Percentiles rank a stretch among this genome's conserved stretches.
Conservation (phyloP, 192 early-diverging fungal genomes). For the Coemansia sp. region DNA sequence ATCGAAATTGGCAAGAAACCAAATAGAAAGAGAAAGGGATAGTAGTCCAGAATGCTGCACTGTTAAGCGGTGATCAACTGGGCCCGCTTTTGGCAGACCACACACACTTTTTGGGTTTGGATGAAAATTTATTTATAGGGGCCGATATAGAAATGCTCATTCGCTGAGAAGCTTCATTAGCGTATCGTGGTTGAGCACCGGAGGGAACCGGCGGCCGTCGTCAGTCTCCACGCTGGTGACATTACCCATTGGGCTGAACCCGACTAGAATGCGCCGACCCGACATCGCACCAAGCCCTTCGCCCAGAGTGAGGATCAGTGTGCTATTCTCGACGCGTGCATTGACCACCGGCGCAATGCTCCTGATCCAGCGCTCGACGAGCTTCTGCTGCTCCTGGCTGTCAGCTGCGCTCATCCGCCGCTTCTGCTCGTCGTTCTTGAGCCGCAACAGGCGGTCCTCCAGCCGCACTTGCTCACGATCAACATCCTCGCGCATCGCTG, state of each 20-base stretch:
- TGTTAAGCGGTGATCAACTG: background rate
- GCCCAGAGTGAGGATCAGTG: conserved; percentile 49
- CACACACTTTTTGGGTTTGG: background rate
- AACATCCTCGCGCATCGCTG: conserved; percentile 44
- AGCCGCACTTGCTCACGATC: conserved; percentile 44
- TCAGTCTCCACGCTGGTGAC: conserved; percentile 44
- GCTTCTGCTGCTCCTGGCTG: conserved; percentile 56
- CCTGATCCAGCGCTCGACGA: conserved; percentile 48
- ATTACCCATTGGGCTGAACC: conserved; percentile 45
- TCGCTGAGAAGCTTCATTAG: conserved; percentile 52
- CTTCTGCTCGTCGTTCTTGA: conserved; percentile 53
- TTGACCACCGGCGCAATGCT: conserved; percentile 49
- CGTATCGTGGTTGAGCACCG: conserved; percentile 37
- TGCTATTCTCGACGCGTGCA: conserved; percentile 51
- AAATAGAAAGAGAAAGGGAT: conserved; percentile 1
- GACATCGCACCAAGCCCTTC: conserved; percentile 54
- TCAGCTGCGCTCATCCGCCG: conserved; percentile 42
- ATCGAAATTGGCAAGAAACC: background rate
- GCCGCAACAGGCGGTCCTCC: conserved; percentile 38
- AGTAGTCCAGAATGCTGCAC: background rate
- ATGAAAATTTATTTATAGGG: background rate
- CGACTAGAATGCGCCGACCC: conserved; percentile 45
- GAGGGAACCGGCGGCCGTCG: conserved; percentile 48
- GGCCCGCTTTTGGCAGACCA: background rate
- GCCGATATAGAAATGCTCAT: background rate